Evolutionary conservation across 2,329 filamentous ascomycete genomes (phyloP), one percentile per base, ranked within the genome.

Genomic region (Zasmidium cellare): DNA sequence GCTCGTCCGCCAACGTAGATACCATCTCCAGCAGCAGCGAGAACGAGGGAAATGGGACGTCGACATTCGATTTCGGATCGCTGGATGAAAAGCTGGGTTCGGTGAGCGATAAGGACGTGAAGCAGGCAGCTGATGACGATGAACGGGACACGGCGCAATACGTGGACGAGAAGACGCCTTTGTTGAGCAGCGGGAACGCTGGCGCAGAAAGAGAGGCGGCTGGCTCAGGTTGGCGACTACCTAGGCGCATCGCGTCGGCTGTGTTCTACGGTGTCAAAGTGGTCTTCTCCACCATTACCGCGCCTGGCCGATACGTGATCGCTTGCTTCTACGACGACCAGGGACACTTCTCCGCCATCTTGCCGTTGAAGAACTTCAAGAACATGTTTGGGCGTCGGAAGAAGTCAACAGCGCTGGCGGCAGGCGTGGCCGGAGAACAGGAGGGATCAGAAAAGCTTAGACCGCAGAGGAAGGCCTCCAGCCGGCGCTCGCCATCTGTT

Each of bases 271-370:
- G 90, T 5, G 81, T 96, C 66, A 86, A 87, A 65, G 90, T 90
- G 77, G 81, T 97, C 48, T 76, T 96, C 55, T 88, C 89, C 51
- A 90, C 90, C 14, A 77, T 97, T 59, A 84, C 89, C 23, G 87
- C 89, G 20, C 93, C 93, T 1, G 90, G 88, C 18, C 84, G 92
- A 51, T 97, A 93, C 75, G 76, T 96, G 56, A 85, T 92, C 59
- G 88, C 90, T 64, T 92, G 84, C 71, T 88, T 97, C 67, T 93
- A 90, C 76, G 87, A 96, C 69, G 87, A 91, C 47, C 79, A 89
- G 57, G 91, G 91, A 51, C 81, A 81, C 51, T 96, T 96, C 72
- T 88, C 91, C 53, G 85, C 91, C n/a, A 76, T 94, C 58, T 77
- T 86, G 50, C 92, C 91, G 58, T 76, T 94, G 46, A 83, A 84